Evolutionary conservation across 139 green algal species (phyloP).

Genomic region (Spirogloea muscicola): DNA sequence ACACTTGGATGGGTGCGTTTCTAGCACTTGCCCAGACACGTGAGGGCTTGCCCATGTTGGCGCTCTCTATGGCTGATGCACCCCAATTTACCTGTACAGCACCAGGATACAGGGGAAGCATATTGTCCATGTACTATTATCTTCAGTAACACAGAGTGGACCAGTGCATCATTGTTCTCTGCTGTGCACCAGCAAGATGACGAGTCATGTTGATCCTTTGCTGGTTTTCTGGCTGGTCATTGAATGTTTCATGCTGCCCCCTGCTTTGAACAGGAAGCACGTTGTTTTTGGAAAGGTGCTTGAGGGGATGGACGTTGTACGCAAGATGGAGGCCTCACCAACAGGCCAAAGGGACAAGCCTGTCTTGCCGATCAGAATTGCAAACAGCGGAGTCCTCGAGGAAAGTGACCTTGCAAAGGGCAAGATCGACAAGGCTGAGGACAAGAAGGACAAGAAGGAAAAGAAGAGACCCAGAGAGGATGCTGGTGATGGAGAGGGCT

Average conservation of each 20-base stretch:
- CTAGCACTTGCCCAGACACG: neutral
- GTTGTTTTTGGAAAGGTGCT: slow-evolving; percentile 37
- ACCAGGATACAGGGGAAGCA: no score
- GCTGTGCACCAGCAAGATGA: no score
- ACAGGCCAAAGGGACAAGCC: slow-evolving; percentile 17
- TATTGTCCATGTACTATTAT: no score
- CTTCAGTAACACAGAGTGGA: no score
- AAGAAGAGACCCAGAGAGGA: neutral
- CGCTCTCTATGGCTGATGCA: no score
- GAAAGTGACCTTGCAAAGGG: no score
- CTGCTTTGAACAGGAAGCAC: slow-evolving; percentile 37
- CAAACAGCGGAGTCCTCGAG: neutral
- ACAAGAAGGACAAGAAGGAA: neutral
- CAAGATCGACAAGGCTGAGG: neutral
- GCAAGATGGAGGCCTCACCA: neutral
- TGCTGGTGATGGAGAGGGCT: neutral
- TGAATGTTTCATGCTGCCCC: no score
- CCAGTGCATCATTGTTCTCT: no score
- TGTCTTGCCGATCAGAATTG: slow-evolving; percentile 23
- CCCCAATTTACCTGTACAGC: no score
- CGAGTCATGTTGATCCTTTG: no score
- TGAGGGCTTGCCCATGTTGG: no score
- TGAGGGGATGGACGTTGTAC: slow-evolving; percentile 31
- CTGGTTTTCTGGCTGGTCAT: no score
- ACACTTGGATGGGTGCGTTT: slow-evolving; percentile 48